Conservation (phyloP, 129 eudicot genomes). For the Dittrichia graveolens region DNA sequence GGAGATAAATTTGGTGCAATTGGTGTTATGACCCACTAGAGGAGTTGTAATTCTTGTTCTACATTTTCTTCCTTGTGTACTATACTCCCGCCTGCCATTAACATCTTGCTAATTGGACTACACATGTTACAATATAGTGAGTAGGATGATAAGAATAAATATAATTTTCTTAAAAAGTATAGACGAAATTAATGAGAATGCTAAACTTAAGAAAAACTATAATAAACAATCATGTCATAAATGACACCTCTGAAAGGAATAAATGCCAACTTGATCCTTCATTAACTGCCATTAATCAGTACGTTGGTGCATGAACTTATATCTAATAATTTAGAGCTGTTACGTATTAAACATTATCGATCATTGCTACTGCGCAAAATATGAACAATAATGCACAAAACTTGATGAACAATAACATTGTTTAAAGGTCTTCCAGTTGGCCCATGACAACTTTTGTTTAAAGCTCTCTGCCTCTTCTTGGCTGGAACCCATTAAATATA, state of each 20-base stretch:
- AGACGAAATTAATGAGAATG: neutral
- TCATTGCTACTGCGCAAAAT: neutral
- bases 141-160: too few relatives aligned
- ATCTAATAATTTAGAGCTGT: neutral
- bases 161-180: too few relatives aligned
- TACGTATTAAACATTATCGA: neutral
- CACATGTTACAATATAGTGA: too few relatives aligned
- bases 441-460: too few relatives aligned
- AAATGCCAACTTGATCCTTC: constrained; percentile 27
- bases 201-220: neutral
- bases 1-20: too few relatives aligned
- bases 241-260: neutral
- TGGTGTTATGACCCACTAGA: too few relatives aligned
- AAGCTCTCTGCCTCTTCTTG: too few relatives aligned
- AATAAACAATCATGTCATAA: neutral
- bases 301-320: constrained; percentile 19
- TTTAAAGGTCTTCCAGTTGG: constrained; percentile 20
- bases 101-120: too few relatives aligned
- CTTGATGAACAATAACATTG: constrained; percentile 4
- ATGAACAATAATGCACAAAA: neutral
- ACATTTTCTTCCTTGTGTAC: too few relatives aligned
- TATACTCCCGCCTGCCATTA: too few relatives aligned
- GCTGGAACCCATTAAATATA: constrained; percentile 40
- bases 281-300: constrained; percentile 16
- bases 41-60: too few relatives aligned